A percentile compares a stretch with the other conserved stretches of the same genome.
Conservation (phyloP, 495 filamentous ascomycete genomes). For the Hyaloscypha finlandica region DNA sequence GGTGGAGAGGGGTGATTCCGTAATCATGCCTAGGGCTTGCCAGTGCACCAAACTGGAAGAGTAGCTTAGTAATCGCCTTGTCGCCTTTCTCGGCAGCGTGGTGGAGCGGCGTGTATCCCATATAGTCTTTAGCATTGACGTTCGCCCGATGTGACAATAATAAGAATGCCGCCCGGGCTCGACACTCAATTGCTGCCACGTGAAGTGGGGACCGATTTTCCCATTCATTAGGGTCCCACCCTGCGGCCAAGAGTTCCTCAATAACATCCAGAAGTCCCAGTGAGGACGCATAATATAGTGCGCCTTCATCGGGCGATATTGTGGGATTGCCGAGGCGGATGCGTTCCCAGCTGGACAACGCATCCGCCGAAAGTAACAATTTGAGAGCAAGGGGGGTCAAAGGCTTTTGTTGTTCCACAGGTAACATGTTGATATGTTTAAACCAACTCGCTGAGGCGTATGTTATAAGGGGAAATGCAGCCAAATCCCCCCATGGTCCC, state of each 20-base stretch:
- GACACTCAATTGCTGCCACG: conserved; percentile 28
- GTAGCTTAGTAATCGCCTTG: not conserved
- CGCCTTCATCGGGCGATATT: not conserved
- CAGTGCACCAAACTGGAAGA: conserved; percentile 28
- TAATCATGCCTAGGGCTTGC: conserved; percentile 16
- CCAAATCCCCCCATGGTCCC: not conserved
- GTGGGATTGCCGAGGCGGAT: too few relatives aligned
- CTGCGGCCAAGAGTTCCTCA: not conserved
- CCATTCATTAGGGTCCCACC: not conserved
- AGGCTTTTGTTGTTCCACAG: not conserved
- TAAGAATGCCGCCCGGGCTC: conserved; percentile 27
- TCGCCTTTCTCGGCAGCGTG: not conserved
- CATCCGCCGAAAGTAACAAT: not conserved
- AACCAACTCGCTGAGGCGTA: conserved; percentile 8
- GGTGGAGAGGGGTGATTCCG: conserved; percentile 30
- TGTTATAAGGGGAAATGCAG: not conserved
- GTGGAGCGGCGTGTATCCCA: conserved; percentile 34
- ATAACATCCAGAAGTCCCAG: not conserved
- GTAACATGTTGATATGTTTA: not conserved
- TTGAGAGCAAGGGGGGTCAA: conserved; percentile 2
- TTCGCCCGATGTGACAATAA: conserved; percentile 33
- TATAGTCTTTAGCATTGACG: conserved; percentile 15
- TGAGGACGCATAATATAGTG: not conserved
- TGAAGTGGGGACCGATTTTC: conserved; percentile 27
- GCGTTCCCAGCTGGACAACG: not conserved